phyloP scores from a whole-genome alignment of 2,329 filamentous ascomycete species.

The Lecanosticta acicola region DNA sequence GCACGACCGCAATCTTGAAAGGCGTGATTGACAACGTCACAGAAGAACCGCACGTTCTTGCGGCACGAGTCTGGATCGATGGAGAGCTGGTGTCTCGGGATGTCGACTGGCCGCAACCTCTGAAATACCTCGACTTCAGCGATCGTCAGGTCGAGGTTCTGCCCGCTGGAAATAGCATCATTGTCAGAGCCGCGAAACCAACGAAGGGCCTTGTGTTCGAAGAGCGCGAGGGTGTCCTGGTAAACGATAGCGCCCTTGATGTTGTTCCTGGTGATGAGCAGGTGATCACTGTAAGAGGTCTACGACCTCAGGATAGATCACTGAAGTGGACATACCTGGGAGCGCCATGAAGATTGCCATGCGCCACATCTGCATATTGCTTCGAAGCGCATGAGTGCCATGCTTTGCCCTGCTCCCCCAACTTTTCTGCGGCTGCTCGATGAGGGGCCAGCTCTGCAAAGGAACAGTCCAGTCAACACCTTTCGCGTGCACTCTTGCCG shows the following conservation, averaged over 20 bases:
- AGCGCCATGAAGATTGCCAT: conserved; percentile 16
- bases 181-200: conserved; percentile 46
- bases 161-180: conserved; percentile 36
- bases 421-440: neutral
- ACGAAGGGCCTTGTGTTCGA: conserved; percentile 58
- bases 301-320: conserved; percentile 35
- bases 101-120: conserved; percentile 56
- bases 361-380: neutral
- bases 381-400: neutral
- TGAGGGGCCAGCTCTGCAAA: neutral
- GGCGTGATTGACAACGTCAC: conserved; percentile 48
- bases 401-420: neutral
- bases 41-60: conserved; percentile 50
- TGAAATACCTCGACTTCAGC: conserved; percentile 53
- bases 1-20: conserved; percentile 49
- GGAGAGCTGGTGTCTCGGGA: conserved; percentile 49
- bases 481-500: neutral
- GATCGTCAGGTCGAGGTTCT: conserved; percentile 46
- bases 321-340: conserved; percentile 45
- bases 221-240: conserved; percentile 49
- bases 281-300: conserved; percentile 39
- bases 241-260: conserved; percentile 54
- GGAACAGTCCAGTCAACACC: neutral
- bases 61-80: conserved; percentile 51
- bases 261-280: conserved; percentile 56